Evolutionary conservation across 192 early-diverging fungal species (phyloP).

Genomic region (Ambispora gerdemannii): DNA sequence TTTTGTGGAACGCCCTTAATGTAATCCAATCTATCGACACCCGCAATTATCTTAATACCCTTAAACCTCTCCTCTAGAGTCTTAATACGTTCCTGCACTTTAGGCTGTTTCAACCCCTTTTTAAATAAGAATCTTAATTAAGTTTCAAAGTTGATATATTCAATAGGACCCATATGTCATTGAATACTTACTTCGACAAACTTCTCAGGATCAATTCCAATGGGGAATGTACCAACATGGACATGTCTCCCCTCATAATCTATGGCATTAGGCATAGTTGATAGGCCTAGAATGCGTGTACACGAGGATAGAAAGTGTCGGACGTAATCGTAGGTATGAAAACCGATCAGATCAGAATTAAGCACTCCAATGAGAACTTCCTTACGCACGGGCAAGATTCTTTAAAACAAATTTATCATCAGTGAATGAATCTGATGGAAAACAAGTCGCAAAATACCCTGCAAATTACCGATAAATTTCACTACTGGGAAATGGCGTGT

Average conservation of each 20-base stretch:
- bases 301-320: conserved; percentile 97
- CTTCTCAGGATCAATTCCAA: conserved; percentile 96
- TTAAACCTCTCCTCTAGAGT: conserved; percentile 80
- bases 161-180: not conserved
- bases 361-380: conserved; percentile 93
- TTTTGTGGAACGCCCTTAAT: conserved; percentile 99
- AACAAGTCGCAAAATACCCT: not conserved
- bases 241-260: conserved; percentile 91
- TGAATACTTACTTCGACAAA: conserved; percentile 56
- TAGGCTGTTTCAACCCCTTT: conserved; percentile 66
- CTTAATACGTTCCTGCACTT: conserved; percentile 72
- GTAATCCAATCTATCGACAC: conserved; percentile 98
- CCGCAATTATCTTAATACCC: conserved; percentile 87
- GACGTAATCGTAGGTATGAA: conserved; percentile 99
- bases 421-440: not conserved
- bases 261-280: conserved; percentile 89
- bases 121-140: not conserved
- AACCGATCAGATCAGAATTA: conserved; percentile 89
- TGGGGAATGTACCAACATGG: conserved; percentile 97
- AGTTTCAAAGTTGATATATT: not conserved
- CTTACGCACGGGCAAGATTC: conserved; percentile 89
- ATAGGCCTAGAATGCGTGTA: conserved; percentile 91
- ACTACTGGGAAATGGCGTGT: conserved; percentile 95
- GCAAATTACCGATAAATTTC: conserved; percentile 85
- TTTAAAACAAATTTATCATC: conserved; percentile 21